phyloP scores from a whole-genome alignment of 2,329 filamentous ascomycete species.

The Stachybotrys echinatus region DNA sequence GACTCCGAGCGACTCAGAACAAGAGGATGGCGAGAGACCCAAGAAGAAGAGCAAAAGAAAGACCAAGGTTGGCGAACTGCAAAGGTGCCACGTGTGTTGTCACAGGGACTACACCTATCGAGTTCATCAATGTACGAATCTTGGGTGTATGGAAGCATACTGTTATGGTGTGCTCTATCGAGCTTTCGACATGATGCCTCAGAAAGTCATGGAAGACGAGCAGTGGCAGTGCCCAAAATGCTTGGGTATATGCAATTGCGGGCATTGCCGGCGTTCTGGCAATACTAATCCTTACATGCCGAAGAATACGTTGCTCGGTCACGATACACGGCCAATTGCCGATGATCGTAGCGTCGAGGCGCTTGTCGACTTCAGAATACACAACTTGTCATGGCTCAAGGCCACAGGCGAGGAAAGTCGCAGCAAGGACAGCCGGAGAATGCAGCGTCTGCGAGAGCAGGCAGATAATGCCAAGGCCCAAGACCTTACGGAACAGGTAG shows the following conservation, averaged over 20 bases:
- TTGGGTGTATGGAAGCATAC: slow-evolving; percentile 68
- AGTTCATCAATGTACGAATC: slow-evolving; percentile 69
- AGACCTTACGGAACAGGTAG: slow-evolving; percentile 28
- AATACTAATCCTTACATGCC: slow-evolving; percentile 78
- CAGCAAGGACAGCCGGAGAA: slow-evolving; percentile 50
- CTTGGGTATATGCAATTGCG: slow-evolving; percentile 80
- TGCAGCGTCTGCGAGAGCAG: slow-evolving; percentile 50
- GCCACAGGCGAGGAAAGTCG: slow-evolving; percentile 52
- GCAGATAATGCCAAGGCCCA: slow-evolving; percentile 54
- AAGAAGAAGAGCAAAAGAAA: slow-evolving; percentile 55
- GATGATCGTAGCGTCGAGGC: slow-evolving; percentile 88
- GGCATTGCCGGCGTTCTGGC: slow-evolving; percentile 60
- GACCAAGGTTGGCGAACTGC: slow-evolving; percentile 48
- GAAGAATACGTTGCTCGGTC: slow-evolving; percentile 80
- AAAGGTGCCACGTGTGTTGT: slow-evolving; percentile 76
- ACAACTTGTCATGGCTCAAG: slow-evolving; percentile 81
- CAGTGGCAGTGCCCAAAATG: slow-evolving; percentile 90
- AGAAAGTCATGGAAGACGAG: slow-evolving; percentile 72
- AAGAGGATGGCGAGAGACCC: slow-evolving; percentile 57
- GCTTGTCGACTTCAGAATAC: slow-evolving; percentile 83
- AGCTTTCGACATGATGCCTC: slow-evolving; percentile 85
- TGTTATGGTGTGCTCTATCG: slow-evolving; percentile 93
- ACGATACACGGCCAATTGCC: slow-evolving; percentile 85
- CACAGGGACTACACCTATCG: slow-evolving; percentile 79
- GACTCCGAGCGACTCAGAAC: slow-evolving; percentile 43